Evolutionary conservation across 192 early-diverging fungal genomes (phyloP).

Genomic region (Coemansia sp.): DNA sequence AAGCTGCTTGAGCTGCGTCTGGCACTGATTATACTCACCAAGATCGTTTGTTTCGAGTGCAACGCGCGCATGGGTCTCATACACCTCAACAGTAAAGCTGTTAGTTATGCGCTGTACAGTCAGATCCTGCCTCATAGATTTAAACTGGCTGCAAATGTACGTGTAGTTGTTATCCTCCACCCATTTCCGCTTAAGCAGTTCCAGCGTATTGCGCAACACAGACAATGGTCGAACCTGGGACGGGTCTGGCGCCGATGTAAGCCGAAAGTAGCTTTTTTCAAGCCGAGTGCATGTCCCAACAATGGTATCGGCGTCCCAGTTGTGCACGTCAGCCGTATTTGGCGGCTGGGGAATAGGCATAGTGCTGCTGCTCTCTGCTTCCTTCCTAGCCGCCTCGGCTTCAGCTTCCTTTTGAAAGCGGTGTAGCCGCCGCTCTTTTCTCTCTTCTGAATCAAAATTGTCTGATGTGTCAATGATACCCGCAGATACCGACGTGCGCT

Average conservation of each 20-base stretch:
- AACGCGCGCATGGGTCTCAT: conserved; percentile 93
- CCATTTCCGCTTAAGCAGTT: conserved; percentile 80
- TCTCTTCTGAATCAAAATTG: conserved; percentile 45
- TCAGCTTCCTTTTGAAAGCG: conserved; percentile 45
- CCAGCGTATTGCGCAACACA: conserved; percentile 74
- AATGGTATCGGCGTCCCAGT: conserved; percentile 82
- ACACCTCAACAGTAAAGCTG: conserved; percentile 90
- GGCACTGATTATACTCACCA: conserved; percentile 98
- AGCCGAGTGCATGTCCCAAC: conserved; percentile 82
- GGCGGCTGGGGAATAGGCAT: conserved; percentile 33
- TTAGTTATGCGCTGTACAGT: conserved; percentile 94
- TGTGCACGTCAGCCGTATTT: conserved; percentile 61
- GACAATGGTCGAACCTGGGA: conserved; percentile 85
- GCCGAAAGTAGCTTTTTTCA: conserved; percentile 92
- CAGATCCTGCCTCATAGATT: conserved; percentile 93
- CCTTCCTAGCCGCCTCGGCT: conserved; percentile 29
- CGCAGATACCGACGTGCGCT: conserved; percentile 23
- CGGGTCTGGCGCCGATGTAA: conserved; percentile 92
- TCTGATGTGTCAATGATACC: conserved; percentile 9
- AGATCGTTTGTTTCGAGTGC: conserved; percentile 95
- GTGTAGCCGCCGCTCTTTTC: conserved; percentile 39
- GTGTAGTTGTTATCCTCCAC: conserved; percentile 82
- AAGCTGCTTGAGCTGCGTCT: conserved; percentile 88
- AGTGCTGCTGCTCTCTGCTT: conserved; percentile 20
- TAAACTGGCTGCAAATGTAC: conserved; percentile 97